Evolutionary conservation across 768 basidiomycete genomes (phyloP).

Genomic region (Auriscalpium orientale): DNA sequence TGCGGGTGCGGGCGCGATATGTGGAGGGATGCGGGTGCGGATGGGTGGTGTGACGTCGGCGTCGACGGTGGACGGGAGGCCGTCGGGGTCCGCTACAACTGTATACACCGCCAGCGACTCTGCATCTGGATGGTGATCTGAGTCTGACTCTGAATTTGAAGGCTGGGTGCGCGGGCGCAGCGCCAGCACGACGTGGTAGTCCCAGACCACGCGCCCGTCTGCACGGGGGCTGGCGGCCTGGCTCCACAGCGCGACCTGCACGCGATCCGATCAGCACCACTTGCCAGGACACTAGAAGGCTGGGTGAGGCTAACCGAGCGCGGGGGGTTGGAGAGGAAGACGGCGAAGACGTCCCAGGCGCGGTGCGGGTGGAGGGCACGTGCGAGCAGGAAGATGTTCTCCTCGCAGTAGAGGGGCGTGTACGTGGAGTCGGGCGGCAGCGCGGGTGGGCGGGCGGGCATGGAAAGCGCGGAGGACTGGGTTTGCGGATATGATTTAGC

Average conservation of each 20-base stretch:
- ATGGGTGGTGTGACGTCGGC: too few relatives aligned
- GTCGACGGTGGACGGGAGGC: too few relatives aligned
- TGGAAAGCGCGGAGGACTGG: too few relatives aligned
- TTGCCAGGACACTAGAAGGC: neutral
- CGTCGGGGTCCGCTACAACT: too few relatives aligned
- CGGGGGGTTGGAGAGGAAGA: conserved; percentile 59
- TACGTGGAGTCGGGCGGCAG: conserved; percentile 38
- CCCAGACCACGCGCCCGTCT: conserved; percentile 50
- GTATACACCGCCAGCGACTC: too few relatives aligned
- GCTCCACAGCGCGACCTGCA: conserved; percentile 57
- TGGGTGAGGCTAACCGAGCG: conserved; percentile 39
- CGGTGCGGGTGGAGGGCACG: conserved; percentile 31
- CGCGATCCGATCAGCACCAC: too few relatives aligned
- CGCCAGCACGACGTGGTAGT: conserved; percentile 65
- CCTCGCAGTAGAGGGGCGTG: conserved; percentile 64
- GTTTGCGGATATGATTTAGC: too few relatives aligned
- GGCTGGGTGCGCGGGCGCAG: conserved; percentile 26
- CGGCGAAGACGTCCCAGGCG: conserved; percentile 43
- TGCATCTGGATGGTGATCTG: too few relatives aligned
- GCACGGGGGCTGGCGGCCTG: conserved; percentile 34
- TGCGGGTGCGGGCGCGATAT: too few relatives aligned
- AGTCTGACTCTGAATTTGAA: conserved; percentile 3
- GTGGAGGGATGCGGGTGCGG: too few relatives aligned
- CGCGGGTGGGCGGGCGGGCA: conserved; percentile 13
- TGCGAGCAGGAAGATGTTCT: conserved; percentile 60